These are phyloP conservation scores for Sphaerobolus stellatus DNA, from an alignment of 1,284 basidiomycete genomes.

Conservation along the genomic window DNA sequence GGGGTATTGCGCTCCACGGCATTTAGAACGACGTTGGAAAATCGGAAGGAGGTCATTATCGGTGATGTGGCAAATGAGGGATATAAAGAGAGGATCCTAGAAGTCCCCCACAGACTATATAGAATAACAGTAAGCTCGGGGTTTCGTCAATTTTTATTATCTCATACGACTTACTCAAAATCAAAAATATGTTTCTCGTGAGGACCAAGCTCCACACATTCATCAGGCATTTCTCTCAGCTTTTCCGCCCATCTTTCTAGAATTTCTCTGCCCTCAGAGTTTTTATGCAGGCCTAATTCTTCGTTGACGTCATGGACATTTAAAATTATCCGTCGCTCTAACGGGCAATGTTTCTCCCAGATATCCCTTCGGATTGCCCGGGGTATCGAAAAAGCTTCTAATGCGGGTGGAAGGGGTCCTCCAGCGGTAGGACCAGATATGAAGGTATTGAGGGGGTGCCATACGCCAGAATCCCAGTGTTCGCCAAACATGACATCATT, in stretches of 20 bases:
- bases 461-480: conserved; percentile 27
- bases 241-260: conserved; percentile 41
- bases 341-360: conserved; percentile 43
- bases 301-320: conserved; percentile 23
- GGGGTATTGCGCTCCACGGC: conserved; percentile 37
- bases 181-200: conserved; percentile 40
- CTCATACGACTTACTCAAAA: conserved; percentile 38
- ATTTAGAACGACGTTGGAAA: conserved; percentile 45
- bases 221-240: conserved; percentile 37
- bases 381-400: conserved; percentile 25
- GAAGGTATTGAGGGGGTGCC: conserved; percentile 38
- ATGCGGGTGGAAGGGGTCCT: conserved; percentile 27
- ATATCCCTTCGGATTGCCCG: conserved; percentile 45
- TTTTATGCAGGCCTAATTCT: conserved; percentile 23
- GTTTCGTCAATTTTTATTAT: background rate
- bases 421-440: conserved; percentile 40
- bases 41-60: conserved; percentile 43
- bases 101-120: conserved; percentile 37
- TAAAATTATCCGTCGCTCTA: conserved; percentile 31
- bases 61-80: conserved; percentile 44
- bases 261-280: conserved; percentile 17
- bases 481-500: conserved; percentile 39
- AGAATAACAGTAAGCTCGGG: no score
- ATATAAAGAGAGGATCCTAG: conserved; percentile 44
- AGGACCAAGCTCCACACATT: conserved; percentile 42